These are phyloP conservation scores for Periconia digitata DNA, from an alignment of 2,329 filamentous ascomycete genomes.

Conservation along the genomic window DNA sequence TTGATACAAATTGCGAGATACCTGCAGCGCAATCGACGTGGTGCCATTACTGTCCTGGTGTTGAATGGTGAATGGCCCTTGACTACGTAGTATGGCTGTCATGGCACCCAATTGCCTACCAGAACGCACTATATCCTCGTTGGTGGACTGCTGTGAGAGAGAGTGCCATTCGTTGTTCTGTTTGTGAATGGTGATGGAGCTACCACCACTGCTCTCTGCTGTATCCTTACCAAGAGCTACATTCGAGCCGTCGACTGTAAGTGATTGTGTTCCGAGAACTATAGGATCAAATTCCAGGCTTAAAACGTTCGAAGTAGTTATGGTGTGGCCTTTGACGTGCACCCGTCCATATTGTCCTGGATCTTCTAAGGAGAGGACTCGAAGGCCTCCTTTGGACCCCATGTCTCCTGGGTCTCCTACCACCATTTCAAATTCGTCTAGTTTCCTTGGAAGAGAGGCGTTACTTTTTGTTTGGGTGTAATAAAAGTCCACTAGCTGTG, in stretches of 20 bases:
- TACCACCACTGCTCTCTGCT: neutral
- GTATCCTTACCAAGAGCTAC: constrained; percentile 16
- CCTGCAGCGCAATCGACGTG: constrained; percentile 51
- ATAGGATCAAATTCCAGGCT: constrained; percentile 30
- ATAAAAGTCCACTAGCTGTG: constrained; percentile 53
- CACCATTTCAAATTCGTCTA: constrained; percentile 49
- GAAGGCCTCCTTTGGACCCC: constrained; percentile 54
- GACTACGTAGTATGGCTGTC: constrained; percentile 55
- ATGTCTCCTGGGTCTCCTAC: constrained; percentile 57
- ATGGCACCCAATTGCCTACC: constrained; percentile 56
- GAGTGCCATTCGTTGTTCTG: constrained; percentile 11
- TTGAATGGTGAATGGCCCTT: constrained; percentile 49
- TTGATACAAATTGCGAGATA: constrained; percentile 60
- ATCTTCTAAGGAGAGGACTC: constrained; percentile 52
- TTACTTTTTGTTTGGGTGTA: constrained; percentile 30
- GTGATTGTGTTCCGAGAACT: constrained; percentile 11
- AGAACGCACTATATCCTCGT: constrained; percentile 32
- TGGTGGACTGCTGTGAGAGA: neutral
- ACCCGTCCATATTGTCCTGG: constrained; percentile 56
- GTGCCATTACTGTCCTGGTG: constrained; percentile 29
- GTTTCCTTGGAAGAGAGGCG: constrained; percentile 17
- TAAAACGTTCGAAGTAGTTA: constrained; percentile 38
- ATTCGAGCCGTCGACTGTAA: constrained; percentile 27
- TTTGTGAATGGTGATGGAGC: neutral
- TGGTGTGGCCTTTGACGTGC: constrained; percentile 37